phyloP scores from a whole-genome alignment of 768 basidiomycete species.

The Lactarius deliciosus region DNA sequence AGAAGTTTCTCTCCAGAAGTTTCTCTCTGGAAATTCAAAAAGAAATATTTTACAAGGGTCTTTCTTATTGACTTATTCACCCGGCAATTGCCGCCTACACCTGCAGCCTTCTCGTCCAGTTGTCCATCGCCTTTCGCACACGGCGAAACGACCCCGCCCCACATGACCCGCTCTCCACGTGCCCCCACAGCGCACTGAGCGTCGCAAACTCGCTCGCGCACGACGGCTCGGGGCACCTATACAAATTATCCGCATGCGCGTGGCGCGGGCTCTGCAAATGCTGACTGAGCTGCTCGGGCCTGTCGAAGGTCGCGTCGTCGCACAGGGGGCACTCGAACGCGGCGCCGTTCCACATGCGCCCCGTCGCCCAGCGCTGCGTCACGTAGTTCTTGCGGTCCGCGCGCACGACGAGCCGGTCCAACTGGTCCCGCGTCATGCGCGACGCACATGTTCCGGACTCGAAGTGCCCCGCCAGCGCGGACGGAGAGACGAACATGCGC shows the following conservation, averaged over 20 bases:
- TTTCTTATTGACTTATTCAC: too few relatives aligned
- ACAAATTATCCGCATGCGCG: slow-evolving; percentile 13
- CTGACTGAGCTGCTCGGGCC: slow-evolving; percentile 51
- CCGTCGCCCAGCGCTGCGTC: slow-evolving; percentile 35
- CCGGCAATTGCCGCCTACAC: neutral
- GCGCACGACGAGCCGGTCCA: slow-evolving; percentile 44
- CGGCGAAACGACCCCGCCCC: slow-evolving; percentile 10
- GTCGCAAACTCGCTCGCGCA: slow-evolving; percentile 11
- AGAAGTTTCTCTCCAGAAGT: too few relatives aligned
- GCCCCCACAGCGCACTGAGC: slow-evolving; percentile 11
- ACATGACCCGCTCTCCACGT: slow-evolving; percentile 11
- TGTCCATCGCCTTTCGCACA: slow-evolving; percentile 13
- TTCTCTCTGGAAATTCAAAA: neutral
- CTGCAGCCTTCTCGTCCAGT: neutral
- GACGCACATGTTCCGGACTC: slow-evolving; percentile 58
- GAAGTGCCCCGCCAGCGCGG: slow-evolving; percentile 60
- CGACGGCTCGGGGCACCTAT: neutral
- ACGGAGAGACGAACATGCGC: slow-evolving; percentile 46
- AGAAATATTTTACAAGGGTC: neutral
- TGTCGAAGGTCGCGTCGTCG: slow-evolving; percentile 40
- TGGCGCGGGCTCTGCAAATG: slow-evolving; percentile 58
- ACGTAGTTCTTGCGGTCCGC: slow-evolving; percentile 44
- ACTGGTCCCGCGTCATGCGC: slow-evolving; percentile 40
- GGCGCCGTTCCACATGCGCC: slow-evolving; percentile 41
- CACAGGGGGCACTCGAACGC: slow-evolving; percentile 68